Conservation (phyloP, 495 filamentous ascomycete genomes). For the Sphaerosporella brunnea region DNA sequence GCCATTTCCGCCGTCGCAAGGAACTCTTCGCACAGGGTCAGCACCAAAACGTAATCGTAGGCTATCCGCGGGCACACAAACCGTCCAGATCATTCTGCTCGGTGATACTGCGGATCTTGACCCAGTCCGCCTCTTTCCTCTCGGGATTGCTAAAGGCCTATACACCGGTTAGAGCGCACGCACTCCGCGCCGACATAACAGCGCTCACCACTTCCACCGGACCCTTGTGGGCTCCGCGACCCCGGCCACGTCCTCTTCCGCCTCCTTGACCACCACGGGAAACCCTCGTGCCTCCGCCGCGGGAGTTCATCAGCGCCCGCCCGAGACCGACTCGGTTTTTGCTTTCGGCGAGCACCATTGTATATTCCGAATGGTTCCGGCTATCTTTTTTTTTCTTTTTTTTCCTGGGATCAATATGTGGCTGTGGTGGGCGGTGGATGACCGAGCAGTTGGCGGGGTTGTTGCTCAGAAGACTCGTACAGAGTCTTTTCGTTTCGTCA, state of each 20-base stretch:
- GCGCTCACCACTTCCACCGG: conserved; percentile 3
- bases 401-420: too few species aligned
- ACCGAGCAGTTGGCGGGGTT: not conserved
- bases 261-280: conserved; percentile 4
- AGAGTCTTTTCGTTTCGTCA: too few species aligned
- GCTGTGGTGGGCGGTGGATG: not conserved
- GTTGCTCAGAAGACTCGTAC: too few species aligned
- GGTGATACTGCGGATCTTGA: conserved; percentile 96
- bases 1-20: conserved; percentile 79
- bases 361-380: too few species aligned
- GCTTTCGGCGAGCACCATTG: conserved; percentile 87
- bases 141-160: conserved; percentile 24
- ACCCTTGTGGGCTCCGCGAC: conserved; percentile 1
- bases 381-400: too few species aligned
- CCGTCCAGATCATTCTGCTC: conserved; percentile 89
- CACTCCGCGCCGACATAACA: too few species aligned
- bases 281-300: conserved; percentile 6
- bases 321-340: conserved; percentile 89
- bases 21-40: conserved; percentile 34
- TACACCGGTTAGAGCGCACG: too few species aligned
- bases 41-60: not conserved
- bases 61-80: conserved; percentile 29
- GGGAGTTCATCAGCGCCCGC: conserved; percentile 28
- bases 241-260: not conserved
- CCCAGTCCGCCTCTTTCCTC: conserved; percentile 60